Conservation (phyloP, 2,329 filamentous ascomycete species). For the Diplodia intermedia region DNA sequence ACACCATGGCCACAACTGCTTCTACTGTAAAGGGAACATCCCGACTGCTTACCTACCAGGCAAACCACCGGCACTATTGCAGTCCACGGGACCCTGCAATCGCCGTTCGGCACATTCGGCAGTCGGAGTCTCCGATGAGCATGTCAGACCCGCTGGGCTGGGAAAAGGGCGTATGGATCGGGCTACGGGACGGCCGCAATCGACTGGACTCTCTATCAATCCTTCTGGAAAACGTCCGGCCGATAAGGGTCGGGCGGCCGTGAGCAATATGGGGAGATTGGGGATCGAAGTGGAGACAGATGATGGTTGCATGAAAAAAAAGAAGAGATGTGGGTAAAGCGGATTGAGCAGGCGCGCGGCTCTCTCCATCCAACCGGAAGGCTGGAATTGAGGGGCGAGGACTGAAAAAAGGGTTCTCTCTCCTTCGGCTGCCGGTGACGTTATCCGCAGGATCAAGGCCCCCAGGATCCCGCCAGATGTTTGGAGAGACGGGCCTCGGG, state of each 20-base stretch:
- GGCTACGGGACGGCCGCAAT: background rate
- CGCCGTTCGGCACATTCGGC: background rate
- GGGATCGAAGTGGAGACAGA: conserved; percentile 1
- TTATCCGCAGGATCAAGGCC: conserved; percentile 6
- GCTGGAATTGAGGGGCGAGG: background rate
- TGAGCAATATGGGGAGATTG: conserved; percentile 26
- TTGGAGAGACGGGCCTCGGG: conserved; percentile 3
- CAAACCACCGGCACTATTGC: too few species aligned
- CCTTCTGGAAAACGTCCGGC: background rate
- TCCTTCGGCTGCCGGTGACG: conserved; percentile 1
- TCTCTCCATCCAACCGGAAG: background rate
- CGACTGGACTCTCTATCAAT: background rate
- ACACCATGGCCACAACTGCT: too few species aligned
- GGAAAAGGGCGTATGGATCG: background rate
- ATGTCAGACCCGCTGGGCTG: background rate
- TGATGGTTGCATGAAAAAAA: background rate
- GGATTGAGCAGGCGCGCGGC: conserved; percentile 18
- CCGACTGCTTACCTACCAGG: too few species aligned
- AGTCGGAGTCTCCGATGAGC: background rate
- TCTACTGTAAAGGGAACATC: background rate
- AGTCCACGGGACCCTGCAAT: background rate
- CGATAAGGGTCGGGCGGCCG: background rate
- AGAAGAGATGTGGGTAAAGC: background rate
- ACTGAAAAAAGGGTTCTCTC: background rate
- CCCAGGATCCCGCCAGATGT: background rate